Conservation (phyloP, 306 rosid genomes). For the Quercus wislizeni region DNA sequence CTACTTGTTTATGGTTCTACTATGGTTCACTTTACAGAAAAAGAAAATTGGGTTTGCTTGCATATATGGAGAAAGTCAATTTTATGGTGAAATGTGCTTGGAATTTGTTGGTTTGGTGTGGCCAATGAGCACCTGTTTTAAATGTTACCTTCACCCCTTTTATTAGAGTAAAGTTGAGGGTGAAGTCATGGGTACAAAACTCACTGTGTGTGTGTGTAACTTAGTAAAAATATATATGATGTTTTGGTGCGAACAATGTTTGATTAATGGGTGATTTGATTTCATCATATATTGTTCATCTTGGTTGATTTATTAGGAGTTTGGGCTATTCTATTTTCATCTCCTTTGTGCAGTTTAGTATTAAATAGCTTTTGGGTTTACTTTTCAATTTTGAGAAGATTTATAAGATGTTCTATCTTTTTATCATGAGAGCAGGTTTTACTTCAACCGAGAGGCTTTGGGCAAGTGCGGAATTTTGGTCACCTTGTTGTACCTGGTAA, state of each 20-base stretch:
- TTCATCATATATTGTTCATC: background rate
- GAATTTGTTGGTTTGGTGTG: background rate
- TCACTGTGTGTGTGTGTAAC: too few relatives aligned
- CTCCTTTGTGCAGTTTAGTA: background rate
- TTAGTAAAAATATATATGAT: too few relatives aligned
- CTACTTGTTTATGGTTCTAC: background rate
- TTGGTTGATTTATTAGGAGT: background rate
- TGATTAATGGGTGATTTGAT: background rate
- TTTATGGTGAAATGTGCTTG: background rate
- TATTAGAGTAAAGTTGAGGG: too few relatives aligned
- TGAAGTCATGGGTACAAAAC: too few relatives aligned
- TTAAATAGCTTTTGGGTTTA: background rate
- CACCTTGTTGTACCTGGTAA: constrained; percentile 49
- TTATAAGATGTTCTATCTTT: constrained; percentile 25
- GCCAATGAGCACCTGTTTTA: too few relatives aligned
- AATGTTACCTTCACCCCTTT: too few relatives aligned
- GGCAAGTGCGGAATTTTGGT: constrained; percentile 40
- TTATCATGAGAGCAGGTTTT: constrained; percentile 38
- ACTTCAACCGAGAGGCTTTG: constrained; percentile 38
- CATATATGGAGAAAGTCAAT: background rate
- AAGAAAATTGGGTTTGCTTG: background rate
- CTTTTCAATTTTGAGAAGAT: constrained; percentile 5
- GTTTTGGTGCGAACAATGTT: background rate
- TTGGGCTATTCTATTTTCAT: background rate
- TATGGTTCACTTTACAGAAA: background rate